phyloP scores from a whole-genome alignment of 1,284 basidiomycete genomes.

The Trametes versicolor region DNA sequence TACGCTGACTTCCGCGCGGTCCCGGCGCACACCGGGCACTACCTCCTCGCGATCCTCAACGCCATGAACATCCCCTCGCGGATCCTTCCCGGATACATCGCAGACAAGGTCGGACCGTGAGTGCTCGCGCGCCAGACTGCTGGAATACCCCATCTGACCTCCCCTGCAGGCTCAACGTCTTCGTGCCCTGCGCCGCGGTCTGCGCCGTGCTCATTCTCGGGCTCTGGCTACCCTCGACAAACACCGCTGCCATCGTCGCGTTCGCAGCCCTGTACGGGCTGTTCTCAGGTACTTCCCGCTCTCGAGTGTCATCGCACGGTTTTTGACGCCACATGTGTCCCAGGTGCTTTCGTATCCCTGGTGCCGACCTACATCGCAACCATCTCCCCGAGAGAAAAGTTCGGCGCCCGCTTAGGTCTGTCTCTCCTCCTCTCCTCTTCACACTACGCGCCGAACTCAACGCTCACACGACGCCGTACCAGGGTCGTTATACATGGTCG shows the following conservation, averaged over 20 bases:
- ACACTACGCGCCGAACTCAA: background rate
- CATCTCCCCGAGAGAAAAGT: slow-evolving; percentile 30
- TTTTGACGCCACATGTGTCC: background rate
- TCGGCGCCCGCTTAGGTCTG: slow-evolving; percentile 31
- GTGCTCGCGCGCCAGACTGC: slow-evolving; percentile 11
- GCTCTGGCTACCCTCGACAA: slow-evolving; percentile 60
- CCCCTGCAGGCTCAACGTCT: slow-evolving; percentile 58
- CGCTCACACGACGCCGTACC: background rate
- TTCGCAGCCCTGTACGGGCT: slow-evolving; percentile 68
- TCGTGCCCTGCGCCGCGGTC: slow-evolving; percentile 63
- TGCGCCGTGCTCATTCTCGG: slow-evolving; percentile 62
- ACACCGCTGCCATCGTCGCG: slow-evolving; percentile 51
- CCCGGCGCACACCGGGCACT: slow-evolving; percentile 51
- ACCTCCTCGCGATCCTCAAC: slow-evolving; percentile 68
- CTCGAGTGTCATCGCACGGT: too few relatives aligned
- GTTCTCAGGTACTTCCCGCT: slow-evolving; percentile 40
- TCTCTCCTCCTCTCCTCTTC: background rate
- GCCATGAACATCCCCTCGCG: slow-evolving; percentile 66
- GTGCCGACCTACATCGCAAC: slow-evolving; percentile 31
- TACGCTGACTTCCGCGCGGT: slow-evolving; percentile 53
- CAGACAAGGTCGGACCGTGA: slow-evolving; percentile 62
- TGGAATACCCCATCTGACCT: background rate
- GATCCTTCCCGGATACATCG: slow-evolving; percentile 65
- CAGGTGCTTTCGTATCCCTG: slow-evolving; percentile 28
- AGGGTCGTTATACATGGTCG: slow-evolving; percentile 42